A percentile compares a stretch with the other conserved stretches of the same genome.
phyloP scores from a whole-genome alignment of 2,329 filamentous ascomycete species.

The Epichloe gansuensis region DNA sequence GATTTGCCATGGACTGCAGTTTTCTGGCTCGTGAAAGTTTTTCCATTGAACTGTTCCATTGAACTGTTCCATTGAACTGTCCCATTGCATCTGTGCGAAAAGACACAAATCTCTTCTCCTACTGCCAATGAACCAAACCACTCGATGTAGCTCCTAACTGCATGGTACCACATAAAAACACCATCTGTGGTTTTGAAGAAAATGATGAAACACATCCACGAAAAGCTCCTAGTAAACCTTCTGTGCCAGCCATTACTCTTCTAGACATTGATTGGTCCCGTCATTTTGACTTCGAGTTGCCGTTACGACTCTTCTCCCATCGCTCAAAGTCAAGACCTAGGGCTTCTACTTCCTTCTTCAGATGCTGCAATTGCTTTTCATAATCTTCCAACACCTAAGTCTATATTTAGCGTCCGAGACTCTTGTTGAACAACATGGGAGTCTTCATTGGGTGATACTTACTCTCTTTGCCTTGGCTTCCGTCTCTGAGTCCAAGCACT shows the following conservation, averaged over 20 bases:
- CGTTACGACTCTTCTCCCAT: constrained; percentile 39
- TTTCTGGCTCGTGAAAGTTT: too few species aligned
- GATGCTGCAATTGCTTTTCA: constrained; percentile 63
- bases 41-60: too few species aligned
- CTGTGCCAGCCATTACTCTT: background rate
- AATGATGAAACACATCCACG: too few species aligned
- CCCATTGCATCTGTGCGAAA: too few species aligned
- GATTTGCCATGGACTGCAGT: too few species aligned
- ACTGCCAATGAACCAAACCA: too few species aligned
- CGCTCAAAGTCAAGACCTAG: constrained; percentile 43
- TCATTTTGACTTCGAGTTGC: constrained; percentile 22
- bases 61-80: too few species aligned
- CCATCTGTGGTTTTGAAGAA: too few species aligned
- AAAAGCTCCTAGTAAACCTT: background rate
- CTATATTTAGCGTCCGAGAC: background rate
- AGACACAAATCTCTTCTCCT: too few species aligned
- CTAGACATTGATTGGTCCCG: background rate
- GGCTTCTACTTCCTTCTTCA: constrained; percentile 59
- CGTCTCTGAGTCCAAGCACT: constrained; percentile 54
- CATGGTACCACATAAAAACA: too few species aligned
- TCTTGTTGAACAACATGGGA: background rate
- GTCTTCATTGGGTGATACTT: constrained; percentile 13
- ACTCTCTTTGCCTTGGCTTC: constrained; percentile 66
- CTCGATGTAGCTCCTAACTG: too few species aligned
- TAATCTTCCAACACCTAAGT: constrained; percentile 64